A percentile compares a stretch with the other conserved stretches of the same genome.
Evolutionary conservation across 257 asterid species (phyloP).

Genomic region (Solanum chilense): DNA sequence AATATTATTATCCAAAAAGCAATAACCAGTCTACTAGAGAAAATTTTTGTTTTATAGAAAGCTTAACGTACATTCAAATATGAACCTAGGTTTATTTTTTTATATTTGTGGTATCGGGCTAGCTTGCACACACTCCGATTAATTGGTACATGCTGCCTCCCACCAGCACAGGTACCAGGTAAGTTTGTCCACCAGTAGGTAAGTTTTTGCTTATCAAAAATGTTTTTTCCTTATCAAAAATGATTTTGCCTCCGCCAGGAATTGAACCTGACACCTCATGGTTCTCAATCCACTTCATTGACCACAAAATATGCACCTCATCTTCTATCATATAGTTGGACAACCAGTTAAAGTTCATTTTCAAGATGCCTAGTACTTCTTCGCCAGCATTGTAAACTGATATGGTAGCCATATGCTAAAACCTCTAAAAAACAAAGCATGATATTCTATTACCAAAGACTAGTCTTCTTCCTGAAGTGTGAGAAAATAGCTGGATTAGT

Average conservation of each 20-base stretch:
- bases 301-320: neutral
- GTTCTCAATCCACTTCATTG: neutral
- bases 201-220: no score
- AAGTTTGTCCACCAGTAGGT: neutral
- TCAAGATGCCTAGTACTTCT: neutral
- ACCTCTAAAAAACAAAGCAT: neutral
- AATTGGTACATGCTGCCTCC: neutral
- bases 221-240: no score
- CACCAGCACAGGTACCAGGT: neutral
- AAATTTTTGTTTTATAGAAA: neutral
- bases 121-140: neutral
- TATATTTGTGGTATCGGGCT: neutral
- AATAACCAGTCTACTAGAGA: neutral
- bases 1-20: neutral
- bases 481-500: neutral
- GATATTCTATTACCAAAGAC: neutral
- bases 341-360: neutral
- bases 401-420: neutral
- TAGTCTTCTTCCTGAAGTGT: neutral
- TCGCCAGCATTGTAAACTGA: neutral
- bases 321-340: neutral
- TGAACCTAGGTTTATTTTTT: neutral
- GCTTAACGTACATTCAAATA: neutral
- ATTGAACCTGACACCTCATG: neutral
- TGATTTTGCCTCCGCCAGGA: neutral